phyloP scores from a whole-genome alignment of 2,329 filamentous ascomycete genomes.

The Davidsoniella neocaledoniae region DNA sequence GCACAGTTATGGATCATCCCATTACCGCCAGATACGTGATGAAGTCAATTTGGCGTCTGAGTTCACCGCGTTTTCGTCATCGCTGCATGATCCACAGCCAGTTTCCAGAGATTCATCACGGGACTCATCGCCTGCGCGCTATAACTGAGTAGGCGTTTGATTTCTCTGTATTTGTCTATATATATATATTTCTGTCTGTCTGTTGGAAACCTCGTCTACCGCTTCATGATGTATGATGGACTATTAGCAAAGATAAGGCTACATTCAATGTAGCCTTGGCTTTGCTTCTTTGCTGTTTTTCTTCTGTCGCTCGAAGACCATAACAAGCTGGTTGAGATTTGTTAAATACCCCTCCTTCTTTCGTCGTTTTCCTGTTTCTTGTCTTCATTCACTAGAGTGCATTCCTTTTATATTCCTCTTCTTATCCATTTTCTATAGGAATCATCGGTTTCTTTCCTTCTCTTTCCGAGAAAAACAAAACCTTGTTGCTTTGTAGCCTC shows the following conservation, averaged over 20 bases:
- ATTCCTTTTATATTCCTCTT: too few species aligned
- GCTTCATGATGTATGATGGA: too few species aligned
- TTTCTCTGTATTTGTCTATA: too few species aligned
- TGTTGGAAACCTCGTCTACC: too few species aligned
- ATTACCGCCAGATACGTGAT: not conserved
- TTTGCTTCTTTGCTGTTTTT: not conserved
- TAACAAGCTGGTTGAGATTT: not conserved
- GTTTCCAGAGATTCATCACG: not conserved
- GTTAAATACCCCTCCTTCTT: too few species aligned
- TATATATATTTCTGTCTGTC: too few species aligned
- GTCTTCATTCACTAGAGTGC: too few species aligned
- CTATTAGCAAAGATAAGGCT: too few species aligned
- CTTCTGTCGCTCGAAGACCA: not conserved
- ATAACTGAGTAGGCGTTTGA: not conserved
- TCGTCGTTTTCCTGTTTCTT: not conserved
- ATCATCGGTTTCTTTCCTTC: too few species aligned
- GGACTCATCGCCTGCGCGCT: not conserved
- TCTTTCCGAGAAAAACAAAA: too few species aligned
- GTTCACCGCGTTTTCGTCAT: constrained; percentile 9
- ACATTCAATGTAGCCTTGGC: not conserved
- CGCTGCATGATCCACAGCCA: not conserved
- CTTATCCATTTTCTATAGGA: too few species aligned
- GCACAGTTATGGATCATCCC: not conserved
- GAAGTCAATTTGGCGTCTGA: constrained; percentile 1
- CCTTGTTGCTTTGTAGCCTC: not conserved